Percentiles rank a stretch among this genome's conserved stretches.
These are phyloP conservation scores for Pseudocercospora fijiensis DNA, from an alignment of 2,329 filamentous ascomycete genomes.

Conservation along the genomic window DNA sequence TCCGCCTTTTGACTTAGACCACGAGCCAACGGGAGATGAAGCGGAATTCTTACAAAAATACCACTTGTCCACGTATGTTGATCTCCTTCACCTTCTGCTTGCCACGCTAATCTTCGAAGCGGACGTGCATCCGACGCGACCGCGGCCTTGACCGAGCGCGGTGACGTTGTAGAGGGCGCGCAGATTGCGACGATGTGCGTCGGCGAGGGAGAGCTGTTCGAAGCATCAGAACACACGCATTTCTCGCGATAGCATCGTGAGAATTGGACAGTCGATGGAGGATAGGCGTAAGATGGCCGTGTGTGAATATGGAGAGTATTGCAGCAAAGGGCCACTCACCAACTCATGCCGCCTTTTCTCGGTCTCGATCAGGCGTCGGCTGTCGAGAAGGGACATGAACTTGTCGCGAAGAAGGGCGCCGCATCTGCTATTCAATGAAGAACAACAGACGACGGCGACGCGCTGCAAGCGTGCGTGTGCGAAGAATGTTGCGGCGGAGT, in stretches of 20 bases:
- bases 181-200: constrained; percentile 14
- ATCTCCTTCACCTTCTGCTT: background rate
- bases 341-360: constrained; percentile 10
- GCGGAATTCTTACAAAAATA: background rate
- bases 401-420: constrained; percentile 41
- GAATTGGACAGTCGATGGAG: background rate
- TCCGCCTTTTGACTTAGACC: background rate
- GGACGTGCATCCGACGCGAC: background rate
- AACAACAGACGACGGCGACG: constrained; percentile 32
- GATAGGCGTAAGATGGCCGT: background rate
- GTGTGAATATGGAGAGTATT: constrained; percentile 11
- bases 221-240: constrained; percentile 14
- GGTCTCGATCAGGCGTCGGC: constrained; percentile 40
- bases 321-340: constrained; percentile 9
- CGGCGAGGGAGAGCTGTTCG: constrained; percentile 9
- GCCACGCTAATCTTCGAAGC: background rate
- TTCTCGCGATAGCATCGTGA: background rate
- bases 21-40: background rate
- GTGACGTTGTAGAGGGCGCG: constrained; percentile 17
- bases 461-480: background rate
- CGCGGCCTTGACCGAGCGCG: constrained; percentile 16
- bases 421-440: constrained; percentile 48
- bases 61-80: background rate
- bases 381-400: constrained; percentile 52
- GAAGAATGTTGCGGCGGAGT: background rate